Evolutionary conservation across 2,329 filamentous ascomycete genomes (phyloP).

Genomic region (Orbilia javanica): DNA sequence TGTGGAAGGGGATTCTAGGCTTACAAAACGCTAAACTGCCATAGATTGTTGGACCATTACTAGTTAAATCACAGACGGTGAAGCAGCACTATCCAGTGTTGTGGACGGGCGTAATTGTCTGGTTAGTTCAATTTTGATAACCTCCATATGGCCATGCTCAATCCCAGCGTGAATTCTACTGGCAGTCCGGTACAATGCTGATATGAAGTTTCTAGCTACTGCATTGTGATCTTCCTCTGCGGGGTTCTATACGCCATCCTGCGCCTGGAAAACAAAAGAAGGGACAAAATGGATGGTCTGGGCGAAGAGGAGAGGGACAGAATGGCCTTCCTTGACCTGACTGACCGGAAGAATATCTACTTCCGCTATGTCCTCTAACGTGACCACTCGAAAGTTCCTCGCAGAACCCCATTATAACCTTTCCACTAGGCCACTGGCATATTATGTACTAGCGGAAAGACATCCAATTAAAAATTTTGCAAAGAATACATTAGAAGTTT

Average conservation of each 20-base stretch:
- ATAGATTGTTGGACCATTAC: too few species aligned
- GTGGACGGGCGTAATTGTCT: conserved; percentile 5
- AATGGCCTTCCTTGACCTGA: conserved; percentile 15
- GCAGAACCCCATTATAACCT: too few species aligned
- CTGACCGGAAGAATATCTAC: conserved; percentile 6
- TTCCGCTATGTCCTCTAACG: conserved; percentile 9
- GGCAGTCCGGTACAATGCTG: background rate
- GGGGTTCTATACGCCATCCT: conserved; percentile 7
- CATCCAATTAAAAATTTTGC: too few species aligned
- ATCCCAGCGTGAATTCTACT: conserved; percentile 3
- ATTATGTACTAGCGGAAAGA: too few species aligned
- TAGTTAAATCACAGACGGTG: too few species aligned
- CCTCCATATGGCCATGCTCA: background rate
- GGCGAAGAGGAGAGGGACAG: background rate
- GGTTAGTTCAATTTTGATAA: conserved; percentile 1
- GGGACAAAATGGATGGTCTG: conserved; percentile 1
- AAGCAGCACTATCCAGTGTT: conserved; percentile 2
- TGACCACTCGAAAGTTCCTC: too few species aligned
- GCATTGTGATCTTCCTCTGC: background rate
- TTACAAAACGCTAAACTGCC: too few species aligned
- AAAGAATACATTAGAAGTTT: too few species aligned
- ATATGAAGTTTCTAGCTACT: conserved; percentile 7
- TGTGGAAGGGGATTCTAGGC: too few species aligned
- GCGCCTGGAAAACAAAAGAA: conserved; percentile 9
- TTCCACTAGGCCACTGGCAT: too few species aligned